Percentiles rank a stretch among this genome's conserved stretches.
phyloP scores from a whole-genome alignment of 768 basidiomycete species.

The Pisolithus albus region DNA sequence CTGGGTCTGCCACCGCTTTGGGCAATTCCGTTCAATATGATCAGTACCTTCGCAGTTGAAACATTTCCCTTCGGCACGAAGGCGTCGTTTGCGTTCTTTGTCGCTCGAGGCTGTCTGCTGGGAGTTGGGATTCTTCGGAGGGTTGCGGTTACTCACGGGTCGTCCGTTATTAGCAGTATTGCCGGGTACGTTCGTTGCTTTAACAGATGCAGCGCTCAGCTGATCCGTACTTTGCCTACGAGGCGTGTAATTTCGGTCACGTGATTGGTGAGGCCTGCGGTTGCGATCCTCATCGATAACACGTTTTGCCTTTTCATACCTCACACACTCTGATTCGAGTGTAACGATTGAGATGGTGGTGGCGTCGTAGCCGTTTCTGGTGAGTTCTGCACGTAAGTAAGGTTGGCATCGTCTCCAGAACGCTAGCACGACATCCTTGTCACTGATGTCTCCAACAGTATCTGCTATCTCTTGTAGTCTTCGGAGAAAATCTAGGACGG shows the following conservation, averaged over 20 bases:
- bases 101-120: too few relatives aligned
- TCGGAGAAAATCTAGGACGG: constrained; percentile 6
- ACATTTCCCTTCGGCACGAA: too few relatives aligned
- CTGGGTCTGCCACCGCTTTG: too few relatives aligned
- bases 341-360: not conserved
- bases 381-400: constrained; percentile 3
- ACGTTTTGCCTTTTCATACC: not conserved
- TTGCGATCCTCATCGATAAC: not conserved
- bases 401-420: constrained; percentile 10
- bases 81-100: too few relatives aligned
- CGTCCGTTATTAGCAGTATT: too few relatives aligned
- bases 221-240: not conserved
- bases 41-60: too few relatives aligned
- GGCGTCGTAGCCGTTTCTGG: constrained; percentile 6
- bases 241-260: not conserved
- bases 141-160: too few relatives aligned
- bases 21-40: too few relatives aligned
- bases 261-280: not conserved
- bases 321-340: not conserved
- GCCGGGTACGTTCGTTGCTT: not conserved
- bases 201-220: not conserved
- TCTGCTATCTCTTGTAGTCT: constrained; percentile 4
- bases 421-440: not conserved
- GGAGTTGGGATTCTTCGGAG: too few relatives aligned
- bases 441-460: constrained; percentile 9